Evolutionary conservation across 2,329 filamentous ascomycete genomes (phyloP).

Genomic region (Cercospora nicotianae): DNA sequence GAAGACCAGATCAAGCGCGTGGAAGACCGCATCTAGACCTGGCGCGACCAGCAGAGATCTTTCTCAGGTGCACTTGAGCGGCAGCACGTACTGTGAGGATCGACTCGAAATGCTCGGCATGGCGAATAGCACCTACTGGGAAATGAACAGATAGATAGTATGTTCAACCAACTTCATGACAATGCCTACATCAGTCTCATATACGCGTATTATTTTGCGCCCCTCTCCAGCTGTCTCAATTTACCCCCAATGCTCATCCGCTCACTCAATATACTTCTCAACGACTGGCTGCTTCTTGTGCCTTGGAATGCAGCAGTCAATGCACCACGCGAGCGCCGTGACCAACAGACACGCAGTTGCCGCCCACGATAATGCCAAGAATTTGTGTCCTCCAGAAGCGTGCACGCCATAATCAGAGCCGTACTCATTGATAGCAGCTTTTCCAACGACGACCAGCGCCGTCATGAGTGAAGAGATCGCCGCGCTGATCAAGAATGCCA

Average conservation of each 20-base stretch:
- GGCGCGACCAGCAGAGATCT: not conserved
- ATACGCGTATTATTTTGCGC: not conserved
- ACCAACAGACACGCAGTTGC: not conserved
- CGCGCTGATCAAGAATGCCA: conserved; percentile 62
- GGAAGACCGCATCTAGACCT: not conserved
- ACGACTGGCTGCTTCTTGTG: not conserved
- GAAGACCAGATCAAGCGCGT: not conserved
- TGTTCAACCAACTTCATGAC: not conserved
- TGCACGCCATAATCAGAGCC: conserved; percentile 35
- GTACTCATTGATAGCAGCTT: conserved; percentile 55
- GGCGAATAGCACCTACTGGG: not conserved
- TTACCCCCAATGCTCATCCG: not conserved
- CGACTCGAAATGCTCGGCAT: not conserved
- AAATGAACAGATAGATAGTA: not conserved
- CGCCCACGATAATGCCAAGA: not conserved
- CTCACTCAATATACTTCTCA: not conserved
- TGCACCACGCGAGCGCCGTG: not conserved
- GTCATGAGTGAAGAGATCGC: conserved; percentile 74
- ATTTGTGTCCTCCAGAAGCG: not conserved
- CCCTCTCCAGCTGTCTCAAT: not conserved
- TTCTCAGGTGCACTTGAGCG: not conserved
- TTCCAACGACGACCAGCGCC: conserved; percentile 58
- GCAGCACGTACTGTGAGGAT: not conserved
- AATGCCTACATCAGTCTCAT: not conserved
- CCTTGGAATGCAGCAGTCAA: not conserved